phyloP scores from a whole-genome alignment of 805 yeast genomes.

The Ascoidea asiatica region DNA sequence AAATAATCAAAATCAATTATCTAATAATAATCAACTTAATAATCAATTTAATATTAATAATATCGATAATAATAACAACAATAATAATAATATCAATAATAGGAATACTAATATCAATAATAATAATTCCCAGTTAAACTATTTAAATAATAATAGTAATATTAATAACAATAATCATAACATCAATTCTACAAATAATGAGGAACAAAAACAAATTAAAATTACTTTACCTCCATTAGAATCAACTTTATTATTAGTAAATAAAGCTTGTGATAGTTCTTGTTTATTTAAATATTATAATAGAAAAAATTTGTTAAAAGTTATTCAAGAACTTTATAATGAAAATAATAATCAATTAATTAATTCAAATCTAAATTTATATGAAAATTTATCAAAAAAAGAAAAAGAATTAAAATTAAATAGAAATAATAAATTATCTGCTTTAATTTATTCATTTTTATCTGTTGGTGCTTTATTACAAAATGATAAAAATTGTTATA shows the following conservation, averaged over 20 bases:
- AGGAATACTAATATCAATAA: neutral
- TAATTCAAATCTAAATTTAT: neutral
- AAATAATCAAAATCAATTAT: too few relatives aligned
- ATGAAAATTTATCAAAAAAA: neutral
- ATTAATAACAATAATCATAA: neutral
- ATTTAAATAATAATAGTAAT: too few relatives aligned
- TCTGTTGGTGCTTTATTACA: constrained; percentile 75
- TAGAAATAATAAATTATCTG: constrained; percentile 36
- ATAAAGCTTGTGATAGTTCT: constrained; percentile 73
- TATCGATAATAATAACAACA: constrained; percentile 42
- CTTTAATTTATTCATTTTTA: constrained; percentile 73
- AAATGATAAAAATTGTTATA: constrained; percentile 8
- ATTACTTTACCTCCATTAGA: constrained; percentile 66
- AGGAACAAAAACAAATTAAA: constrained; percentile 25
- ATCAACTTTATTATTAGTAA: constrained; percentile 55
- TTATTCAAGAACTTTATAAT: constrained; percentile 7
- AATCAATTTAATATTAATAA: too few relatives aligned
- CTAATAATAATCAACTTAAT: constrained; percentile 66
- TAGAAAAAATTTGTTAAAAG: constrained; percentile 20
- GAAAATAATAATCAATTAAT: neutral
- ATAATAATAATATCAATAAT: constrained; percentile 31
- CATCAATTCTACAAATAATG: too few relatives aligned
- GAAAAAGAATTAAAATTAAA: neutral
- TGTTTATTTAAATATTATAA: constrained; percentile 80
- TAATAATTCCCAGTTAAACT: neutral